Conservation (phyloP, 192 early-diverging fungal genomes). For the Diversispora epigaea region DNA sequence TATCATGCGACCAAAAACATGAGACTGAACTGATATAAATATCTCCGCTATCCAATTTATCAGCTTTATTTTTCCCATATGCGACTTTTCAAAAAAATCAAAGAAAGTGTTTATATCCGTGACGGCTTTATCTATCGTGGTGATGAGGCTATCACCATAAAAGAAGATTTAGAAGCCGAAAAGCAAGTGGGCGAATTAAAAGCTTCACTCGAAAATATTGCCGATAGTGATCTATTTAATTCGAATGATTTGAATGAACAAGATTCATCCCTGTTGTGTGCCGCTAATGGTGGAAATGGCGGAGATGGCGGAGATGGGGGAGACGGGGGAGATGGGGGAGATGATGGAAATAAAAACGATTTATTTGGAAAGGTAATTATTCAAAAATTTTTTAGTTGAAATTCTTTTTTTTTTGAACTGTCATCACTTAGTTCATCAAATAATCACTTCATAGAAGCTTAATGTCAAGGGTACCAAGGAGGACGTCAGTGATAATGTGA, state of each 20-base stretch:
- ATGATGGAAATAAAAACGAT: neutral
- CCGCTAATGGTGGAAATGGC: neutral
- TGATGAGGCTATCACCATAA: slow-evolving; percentile 25
- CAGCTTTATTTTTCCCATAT: too few relatives aligned
- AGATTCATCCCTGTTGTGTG: neutral
- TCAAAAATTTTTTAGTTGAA: too few relatives aligned
- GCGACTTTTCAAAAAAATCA: neutral
- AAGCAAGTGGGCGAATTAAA: slow-evolving; percentile 10
- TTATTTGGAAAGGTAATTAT: neutral
- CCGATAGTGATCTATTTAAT: too few relatives aligned
- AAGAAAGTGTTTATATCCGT: slow-evolving; percentile 30
- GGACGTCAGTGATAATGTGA: neutral
- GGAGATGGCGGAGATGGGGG: neutral
- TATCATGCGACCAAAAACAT: too few relatives aligned
- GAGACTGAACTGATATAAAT: too few relatives aligned
- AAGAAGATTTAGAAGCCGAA: slow-evolving; percentile 28
- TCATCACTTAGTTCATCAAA: too few relatives aligned
- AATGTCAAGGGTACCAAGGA: neutral
- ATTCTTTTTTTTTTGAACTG: too few relatives aligned
- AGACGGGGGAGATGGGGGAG: neutral
- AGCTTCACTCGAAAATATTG: slow-evolving; percentile 31
- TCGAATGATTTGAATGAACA: neutral
- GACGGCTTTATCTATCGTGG: slow-evolving; percentile 26
- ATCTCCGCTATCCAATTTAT: too few relatives aligned
- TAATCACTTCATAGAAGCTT: neutral